These are phyloP conservation scores for Flaveria floridana DNA, from an alignment of 140 eudicot genomes.

Conservation along the genomic window DNA sequence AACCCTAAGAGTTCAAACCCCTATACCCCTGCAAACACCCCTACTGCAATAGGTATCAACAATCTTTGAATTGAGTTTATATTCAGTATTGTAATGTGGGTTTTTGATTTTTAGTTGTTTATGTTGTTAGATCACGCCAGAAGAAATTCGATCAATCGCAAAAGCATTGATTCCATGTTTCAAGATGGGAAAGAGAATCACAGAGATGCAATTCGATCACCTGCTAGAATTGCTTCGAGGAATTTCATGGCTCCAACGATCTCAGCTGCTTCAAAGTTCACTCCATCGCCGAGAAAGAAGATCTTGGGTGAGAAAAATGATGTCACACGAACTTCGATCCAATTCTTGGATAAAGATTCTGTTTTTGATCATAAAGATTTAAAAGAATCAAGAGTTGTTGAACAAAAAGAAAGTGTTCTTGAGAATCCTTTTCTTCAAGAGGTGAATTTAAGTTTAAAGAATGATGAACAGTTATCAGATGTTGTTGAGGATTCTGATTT, in stretches of 20 bases:
- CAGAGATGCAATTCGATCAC: conserved; percentile 42
- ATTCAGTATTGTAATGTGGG: no score
- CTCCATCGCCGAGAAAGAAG: conserved; percentile 85
- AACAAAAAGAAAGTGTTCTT: no score
- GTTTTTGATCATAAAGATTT: conserved; percentile 9
- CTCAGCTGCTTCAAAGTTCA: conserved; percentile 84
- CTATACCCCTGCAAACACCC: no score
- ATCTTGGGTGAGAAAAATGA: conserved; percentile 78
- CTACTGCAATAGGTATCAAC: conserved; percentile 36
- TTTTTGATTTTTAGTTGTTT: not conserved
- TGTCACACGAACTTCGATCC: conserved; percentile 50
- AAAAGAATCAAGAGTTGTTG: no score
- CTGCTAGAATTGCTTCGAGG: conserved; percentile 50
- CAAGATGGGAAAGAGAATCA: conserved; percentile 79
- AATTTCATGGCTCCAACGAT: conserved; percentile 89
- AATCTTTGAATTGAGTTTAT: not conserved
- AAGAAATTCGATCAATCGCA: conserved; percentile 34
- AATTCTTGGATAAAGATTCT: conserved; percentile 49
- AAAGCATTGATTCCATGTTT: conserved; percentile 35
- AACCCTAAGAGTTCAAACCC: conserved; percentile 49
- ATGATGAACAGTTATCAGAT: not conserved
- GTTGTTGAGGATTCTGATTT: conserved; percentile 13
- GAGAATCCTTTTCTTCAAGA: not conserved
- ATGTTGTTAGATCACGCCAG: conserved; percentile 40
- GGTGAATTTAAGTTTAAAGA: not conserved